These are phyloP conservation scores for Phytophthora constricta DNA, from an alignment of 352 stramenopile species.

Conservation along the genomic window DNA sequence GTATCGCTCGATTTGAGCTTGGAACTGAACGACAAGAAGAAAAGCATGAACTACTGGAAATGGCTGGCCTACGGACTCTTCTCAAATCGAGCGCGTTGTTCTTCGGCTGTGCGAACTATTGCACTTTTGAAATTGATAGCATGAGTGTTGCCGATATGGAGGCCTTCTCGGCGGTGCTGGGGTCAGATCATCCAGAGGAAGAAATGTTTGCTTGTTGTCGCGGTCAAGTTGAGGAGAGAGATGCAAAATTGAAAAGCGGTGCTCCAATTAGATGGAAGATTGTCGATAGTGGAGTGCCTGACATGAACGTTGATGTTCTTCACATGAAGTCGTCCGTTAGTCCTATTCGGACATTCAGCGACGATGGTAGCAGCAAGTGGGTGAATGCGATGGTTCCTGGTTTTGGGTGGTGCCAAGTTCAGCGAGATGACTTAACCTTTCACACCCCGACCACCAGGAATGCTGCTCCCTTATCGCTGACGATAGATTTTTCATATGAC, in stretches of 20 bases:
- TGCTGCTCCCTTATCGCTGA: too few species aligned
- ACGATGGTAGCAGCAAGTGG: background rate
- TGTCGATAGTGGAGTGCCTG: background rate
- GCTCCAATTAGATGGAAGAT: background rate
- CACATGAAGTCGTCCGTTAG: too few species aligned
- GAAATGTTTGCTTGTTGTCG: background rate
- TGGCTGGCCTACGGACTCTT: constrained; percentile 6
- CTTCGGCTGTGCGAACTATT: background rate
- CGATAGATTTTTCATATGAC: background rate
- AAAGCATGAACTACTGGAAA: background rate
- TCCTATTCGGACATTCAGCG: background rate
- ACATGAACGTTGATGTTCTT: background rate
- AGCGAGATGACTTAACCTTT: background rate
- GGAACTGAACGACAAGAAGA: background rate
- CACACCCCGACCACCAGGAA: too few species aligned
- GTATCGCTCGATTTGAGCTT: background rate
- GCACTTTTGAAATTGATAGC: background rate
- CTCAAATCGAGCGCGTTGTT: background rate
- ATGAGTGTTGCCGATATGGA: background rate
- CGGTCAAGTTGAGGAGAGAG: background rate
- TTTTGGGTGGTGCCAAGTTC: background rate
- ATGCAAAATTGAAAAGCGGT: background rate
- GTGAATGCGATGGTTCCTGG: background rate
- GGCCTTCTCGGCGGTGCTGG: background rate
- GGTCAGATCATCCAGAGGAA: background rate